Evolutionary conservation across 306 rosid genomes (phyloP), one percentile per base, ranked within the genome.

Genomic region (apple (Malus domestica)): DNA sequence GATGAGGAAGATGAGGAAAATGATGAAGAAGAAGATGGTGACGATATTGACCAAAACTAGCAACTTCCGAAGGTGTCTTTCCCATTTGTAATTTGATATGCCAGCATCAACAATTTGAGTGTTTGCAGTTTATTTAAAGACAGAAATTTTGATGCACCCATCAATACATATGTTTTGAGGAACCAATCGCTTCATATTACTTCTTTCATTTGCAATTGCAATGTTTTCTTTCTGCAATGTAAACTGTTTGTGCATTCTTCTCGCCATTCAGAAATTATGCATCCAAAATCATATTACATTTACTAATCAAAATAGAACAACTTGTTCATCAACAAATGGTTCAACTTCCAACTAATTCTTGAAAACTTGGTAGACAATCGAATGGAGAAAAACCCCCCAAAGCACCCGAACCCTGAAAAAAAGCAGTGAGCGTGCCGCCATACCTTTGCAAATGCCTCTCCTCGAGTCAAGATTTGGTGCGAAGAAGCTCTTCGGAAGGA

Each of bases 401-500:
- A 16, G 40, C 20, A 63, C 68, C 68, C 0, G 20, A 63, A 63
- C 68, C 68, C 44, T 30, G 6, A 18, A 32, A 19, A 19, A 49
- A 63, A 30, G 3, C 67, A 63, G 42, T 16, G 16, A 3, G 67
- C 76, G 6, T 8, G 69, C 69, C 30, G 29, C 77, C 42, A 25
- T 23, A 16, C 13, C 25, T 23, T 59, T n/a, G 18, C 45, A 68
- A 45, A 19, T 18, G 23, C 42, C 51, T 22, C 18, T 10, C 45
- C 45, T 66, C 55, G 20, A 49, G 20, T 73, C 77, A 33, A 42
- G 83, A 65, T 69, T 74, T 83, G n/a, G 76, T 51, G 55, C 55
- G 71, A 44, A 87, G 82, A 73, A 80, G 80, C 67, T 89, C 97
- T 72, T 95, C 97, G 0, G 97, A 84, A 22, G 97, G 97, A 82